Conservation (phyloP, 495 filamentous ascomycete species). For the Lasiosphaeriaceae sp. region DNA sequence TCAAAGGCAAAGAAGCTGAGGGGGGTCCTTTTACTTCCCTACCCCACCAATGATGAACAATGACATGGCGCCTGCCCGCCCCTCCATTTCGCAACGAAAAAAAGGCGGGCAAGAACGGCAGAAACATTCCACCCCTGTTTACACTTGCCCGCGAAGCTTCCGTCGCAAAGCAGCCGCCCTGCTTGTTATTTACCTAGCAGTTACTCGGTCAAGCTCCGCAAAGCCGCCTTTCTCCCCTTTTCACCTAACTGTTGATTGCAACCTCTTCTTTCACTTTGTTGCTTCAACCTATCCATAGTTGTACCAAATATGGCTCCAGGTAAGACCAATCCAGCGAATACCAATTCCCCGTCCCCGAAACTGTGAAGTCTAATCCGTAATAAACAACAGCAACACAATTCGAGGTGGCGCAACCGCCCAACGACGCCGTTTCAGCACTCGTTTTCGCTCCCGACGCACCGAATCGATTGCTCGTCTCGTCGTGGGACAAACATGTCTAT, state of each 20-base stretch:
- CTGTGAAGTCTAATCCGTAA: background rate
- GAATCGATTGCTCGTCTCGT: conserved; percentile 76
- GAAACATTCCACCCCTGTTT: conserved; percentile 10
- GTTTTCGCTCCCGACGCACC: conserved; percentile 71
- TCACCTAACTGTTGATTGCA: too few relatives aligned
- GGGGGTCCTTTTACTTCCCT: background rate
- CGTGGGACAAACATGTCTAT: conserved; percentile 91
- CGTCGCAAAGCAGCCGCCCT: background rate
- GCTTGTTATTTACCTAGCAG: background rate
- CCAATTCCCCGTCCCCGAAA: background rate
- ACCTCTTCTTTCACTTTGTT: too few relatives aligned
- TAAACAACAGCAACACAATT: conserved; percentile 52
- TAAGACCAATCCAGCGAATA: conserved; percentile 10
- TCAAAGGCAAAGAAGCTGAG: too few relatives aligned
- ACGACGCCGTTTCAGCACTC: conserved; percentile 81
- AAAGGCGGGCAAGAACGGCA: background rate
- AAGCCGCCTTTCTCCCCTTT: background rate
- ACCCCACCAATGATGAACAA: background rate
- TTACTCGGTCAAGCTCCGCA: background rate
- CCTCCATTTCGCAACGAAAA: background rate
- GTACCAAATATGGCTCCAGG: conserved; percentile 35
- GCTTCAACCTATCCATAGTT: background rate
- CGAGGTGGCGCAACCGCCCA: conserved; percentile 72
- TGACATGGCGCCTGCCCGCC: background rate
- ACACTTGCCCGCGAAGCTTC: background rate